Evolutionary conservation across 78 protist genomes (phyloP).

Genomic region (Dictyostelium discoideum): dicty_2.7 NC_007088.5:4179501-4180000

Average conservation of each 20-base stretch:
- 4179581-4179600: conserved; percentile 41
- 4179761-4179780: neutral
- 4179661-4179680: conserved; percentile 22
- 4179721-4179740: conserved; percentile 2
- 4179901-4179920: neutral
- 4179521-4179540: conserved; percentile 64
- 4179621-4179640: conserved; percentile 54
- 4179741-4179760: conserved; percentile 19
- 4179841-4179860: neutral
- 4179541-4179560: conserved; percentile 75
- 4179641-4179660: conserved; percentile 12
- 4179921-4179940: conserved; percentile 8
- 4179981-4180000: neutral
- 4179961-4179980: neutral
- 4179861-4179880: neutral
- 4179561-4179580: conserved; percentile 9
- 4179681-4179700: neutral
- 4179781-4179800: conserved; percentile 20
- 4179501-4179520: conserved; percentile 40
- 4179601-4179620: conserved; percentile 30
- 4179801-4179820: neutral
- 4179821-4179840: neutral
- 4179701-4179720: neutral
- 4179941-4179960: neutral
- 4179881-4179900: neutral